These are phyloP conservation scores for Solanum hybrid DNA, from an alignment of 305 asterid species.

Conservation along the genomic window DNA sequence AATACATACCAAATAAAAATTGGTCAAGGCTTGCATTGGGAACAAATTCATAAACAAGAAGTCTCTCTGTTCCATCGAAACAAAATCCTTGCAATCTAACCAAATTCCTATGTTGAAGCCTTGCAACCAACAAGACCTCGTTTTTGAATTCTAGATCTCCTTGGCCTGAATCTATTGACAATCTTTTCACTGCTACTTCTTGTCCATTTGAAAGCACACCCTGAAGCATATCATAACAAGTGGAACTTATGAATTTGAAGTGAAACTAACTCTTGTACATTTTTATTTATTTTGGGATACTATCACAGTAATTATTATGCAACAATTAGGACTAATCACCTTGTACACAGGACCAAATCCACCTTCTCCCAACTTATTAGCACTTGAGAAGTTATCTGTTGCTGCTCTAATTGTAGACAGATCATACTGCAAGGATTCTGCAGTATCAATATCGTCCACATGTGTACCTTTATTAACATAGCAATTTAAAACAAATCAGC, in stretches of 20 bases:
- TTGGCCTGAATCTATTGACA: constrained; percentile 11
- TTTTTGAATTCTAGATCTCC: constrained; percentile 20
- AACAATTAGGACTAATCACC: neutral
- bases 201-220: constrained; percentile 1
- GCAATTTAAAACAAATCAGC: neutral
- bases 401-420: neutral
- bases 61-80: constrained; percentile 10
- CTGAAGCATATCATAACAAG: neutral
- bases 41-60: constrained; percentile 20
- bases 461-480: neutral
- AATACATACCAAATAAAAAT: constrained; percentile 15
- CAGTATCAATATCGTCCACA: neutral
- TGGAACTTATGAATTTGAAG: neutral
- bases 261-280: neutral
- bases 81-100: constrained; percentile 21
- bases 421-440: neutral
- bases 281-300: neutral
- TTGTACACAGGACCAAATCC: neutral
- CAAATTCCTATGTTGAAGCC: constrained; percentile 21
- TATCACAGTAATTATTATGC: neutral
- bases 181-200: constrained; percentile 20
- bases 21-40: constrained; percentile 21
- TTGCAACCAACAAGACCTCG: constrained; percentile 15
- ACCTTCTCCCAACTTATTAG: neutral
- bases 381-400: neutral